Percentiles rank a stretch among this genome's conserved stretches.
These are phyloP conservation scores for Stachybotrys chartarum DNA, from an alignment of 2,329 filamentous ascomycete genomes.

Conservation along the genomic window DNA sequence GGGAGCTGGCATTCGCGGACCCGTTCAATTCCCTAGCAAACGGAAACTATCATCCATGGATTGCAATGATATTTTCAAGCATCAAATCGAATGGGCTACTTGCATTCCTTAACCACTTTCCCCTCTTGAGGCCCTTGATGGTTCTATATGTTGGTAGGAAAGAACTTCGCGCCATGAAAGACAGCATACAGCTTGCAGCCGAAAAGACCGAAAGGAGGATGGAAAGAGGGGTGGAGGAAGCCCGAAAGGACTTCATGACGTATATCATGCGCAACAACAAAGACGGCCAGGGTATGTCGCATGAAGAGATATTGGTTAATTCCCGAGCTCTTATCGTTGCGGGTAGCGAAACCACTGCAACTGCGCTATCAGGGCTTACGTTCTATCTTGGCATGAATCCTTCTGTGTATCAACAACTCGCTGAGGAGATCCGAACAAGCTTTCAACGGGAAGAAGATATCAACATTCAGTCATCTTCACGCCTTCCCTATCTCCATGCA, in stretches of 20 bases:
- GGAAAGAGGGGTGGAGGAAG: neutral
- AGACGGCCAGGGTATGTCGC: neutral
- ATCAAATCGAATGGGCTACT: too few species aligned
- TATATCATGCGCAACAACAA: neutral
- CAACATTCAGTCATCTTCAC: slow-evolving; percentile 18
- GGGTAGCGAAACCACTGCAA: slow-evolving; percentile 27
- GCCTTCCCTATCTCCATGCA: slow-evolving; percentile 29
- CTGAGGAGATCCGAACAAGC: slow-evolving; percentile 28
- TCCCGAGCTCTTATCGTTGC: slow-evolving; percentile 16
- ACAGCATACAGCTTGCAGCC: neutral
- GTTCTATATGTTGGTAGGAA: neutral
- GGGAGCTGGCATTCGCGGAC: slow-evolving; percentile 17
- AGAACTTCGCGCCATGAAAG: neutral
- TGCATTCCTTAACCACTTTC: too few species aligned
- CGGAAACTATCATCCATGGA: slow-evolving; percentile 12
- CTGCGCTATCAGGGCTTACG: slow-evolving; percentile 16
- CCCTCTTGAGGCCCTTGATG: neutral
- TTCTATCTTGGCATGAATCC: slow-evolving; percentile 19
- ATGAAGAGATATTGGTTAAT: slow-evolving; percentile 5
- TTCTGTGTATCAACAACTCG: slow-evolving; percentile 15
- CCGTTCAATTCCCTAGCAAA: slow-evolving; percentile 13
- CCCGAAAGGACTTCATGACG: neutral
- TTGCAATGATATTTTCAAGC: slow-evolving; percentile 9
- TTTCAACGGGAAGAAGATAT: slow-evolving; percentile 31
- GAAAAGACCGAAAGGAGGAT: neutral